phyloP scores from a whole-genome alignment of 768 basidiomycete species.

The Suillus paluster region DNA sequence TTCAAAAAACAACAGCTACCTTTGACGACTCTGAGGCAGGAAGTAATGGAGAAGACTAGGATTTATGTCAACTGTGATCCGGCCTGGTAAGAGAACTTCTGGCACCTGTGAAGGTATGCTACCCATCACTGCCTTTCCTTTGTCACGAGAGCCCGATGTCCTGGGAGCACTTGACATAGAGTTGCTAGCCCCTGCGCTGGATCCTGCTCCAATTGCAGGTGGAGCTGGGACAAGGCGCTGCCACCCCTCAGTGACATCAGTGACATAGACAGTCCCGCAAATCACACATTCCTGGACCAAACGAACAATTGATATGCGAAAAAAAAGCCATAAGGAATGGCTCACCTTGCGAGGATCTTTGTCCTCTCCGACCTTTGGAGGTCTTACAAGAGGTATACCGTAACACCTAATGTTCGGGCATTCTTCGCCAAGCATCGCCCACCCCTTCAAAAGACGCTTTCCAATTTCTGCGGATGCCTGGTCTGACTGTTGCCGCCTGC shows the following conservation, averaged over 20 bases:
- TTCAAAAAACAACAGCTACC: conserved; percentile 22
- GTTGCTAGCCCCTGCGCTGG: not conserved
- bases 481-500: conserved; percentile 82
- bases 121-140: conserved; percentile 17
- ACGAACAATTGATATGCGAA: conserved; percentile 7
- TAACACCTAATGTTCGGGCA: conserved; percentile 72
- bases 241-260: conserved; percentile 57
- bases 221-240: conserved; percentile 45
- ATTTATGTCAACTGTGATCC: not conserved
- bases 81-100: no score
- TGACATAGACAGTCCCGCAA: conserved; percentile 65
- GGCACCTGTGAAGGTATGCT: conserved; percentile 27
- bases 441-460: conserved; percentile 75
- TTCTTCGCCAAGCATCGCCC: conserved; percentile 91
- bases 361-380: conserved; percentile 63
- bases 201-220: conserved; percentile 4
- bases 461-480: conserved; percentile 80
- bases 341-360: conserved; percentile 71
- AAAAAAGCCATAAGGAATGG: conserved; percentile 1
- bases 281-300: conserved; percentile 75
- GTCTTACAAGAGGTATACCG: conserved; percentile 84
- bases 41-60: conserved; percentile 32
- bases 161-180: not conserved
- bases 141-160: conserved; percentile 13
- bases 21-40: conserved; percentile 27